Conservation (phyloP, 805 yeast genomes). For the Kodamaea sagamina region DNA sequence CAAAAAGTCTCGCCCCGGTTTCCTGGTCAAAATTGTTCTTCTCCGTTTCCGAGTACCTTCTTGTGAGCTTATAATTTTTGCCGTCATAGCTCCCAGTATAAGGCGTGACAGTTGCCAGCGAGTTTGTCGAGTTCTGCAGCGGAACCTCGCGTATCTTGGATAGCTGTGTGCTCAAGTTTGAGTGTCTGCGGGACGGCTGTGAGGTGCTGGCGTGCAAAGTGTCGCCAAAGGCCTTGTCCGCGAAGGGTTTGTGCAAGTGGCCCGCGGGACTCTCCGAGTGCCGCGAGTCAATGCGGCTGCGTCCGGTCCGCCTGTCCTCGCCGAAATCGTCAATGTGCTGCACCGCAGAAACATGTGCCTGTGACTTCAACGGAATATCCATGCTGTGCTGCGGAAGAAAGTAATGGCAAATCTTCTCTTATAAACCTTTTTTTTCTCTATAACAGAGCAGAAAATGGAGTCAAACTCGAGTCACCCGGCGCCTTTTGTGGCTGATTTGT, state of each 20-base stretch:
- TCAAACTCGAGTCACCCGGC: slow-evolving; percentile 7
- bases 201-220: too few species aligned
- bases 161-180: slow-evolving; percentile 7
- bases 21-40: slow-evolving; percentile 56
- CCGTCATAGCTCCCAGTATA: slow-evolving; percentile 6
- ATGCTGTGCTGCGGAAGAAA: slow-evolving; percentile 17
- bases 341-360: slow-evolving; percentile 41
- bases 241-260: not conserved
- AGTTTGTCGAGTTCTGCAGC: slow-evolving; percentile 10
- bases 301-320: not conserved
- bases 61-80: slow-evolving; percentile 29
- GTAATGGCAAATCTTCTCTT: slow-evolving; percentile 7
- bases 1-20: slow-evolving; percentile 56
- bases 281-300: not conserved
- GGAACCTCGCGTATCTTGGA: slow-evolving; percentile 11
- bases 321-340: slow-evolving; percentile 26
- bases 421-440: slow-evolving; percentile 2
- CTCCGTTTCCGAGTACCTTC: slow-evolving; percentile 69
- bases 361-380: slow-evolving; percentile 44
- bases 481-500: slow-evolving; percentile 6
- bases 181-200: not conserved
- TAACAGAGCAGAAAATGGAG: not conserved
- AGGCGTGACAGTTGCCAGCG: slow-evolving; percentile 8
- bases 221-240: too few species aligned
- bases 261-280: not conserved